Evolutionary conservation across 306 rosid genomes (phyloP).

Genomic region (Malus fusca): DNA sequence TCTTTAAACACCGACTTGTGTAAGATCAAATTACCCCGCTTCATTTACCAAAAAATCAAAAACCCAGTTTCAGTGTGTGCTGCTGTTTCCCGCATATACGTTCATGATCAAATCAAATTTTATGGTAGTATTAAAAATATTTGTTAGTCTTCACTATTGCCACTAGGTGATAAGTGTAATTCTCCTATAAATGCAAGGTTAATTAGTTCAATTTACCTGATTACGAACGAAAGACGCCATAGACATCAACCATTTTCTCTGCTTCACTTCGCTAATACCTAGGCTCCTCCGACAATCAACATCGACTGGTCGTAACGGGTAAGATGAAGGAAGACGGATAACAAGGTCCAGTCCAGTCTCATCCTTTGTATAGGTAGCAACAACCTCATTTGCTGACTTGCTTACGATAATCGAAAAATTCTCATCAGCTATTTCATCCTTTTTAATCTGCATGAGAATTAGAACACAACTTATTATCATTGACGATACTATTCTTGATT

Average conservation of each 20-base stretch:
- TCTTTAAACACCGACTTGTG: neutral
- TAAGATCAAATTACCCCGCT: neutral
- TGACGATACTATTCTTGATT: neutral
- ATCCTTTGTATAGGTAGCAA: constrained; percentile 95
- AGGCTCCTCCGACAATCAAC: constrained; percentile 88
- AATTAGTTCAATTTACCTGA: constrained; percentile 51
- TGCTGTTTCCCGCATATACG: neutral
- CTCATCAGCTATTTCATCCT: constrained; percentile 63
- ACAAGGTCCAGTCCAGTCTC: constrained; percentile 96
- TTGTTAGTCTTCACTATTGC: neutral
- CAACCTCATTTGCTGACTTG: constrained; percentile 91
- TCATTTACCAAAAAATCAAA: neutral
- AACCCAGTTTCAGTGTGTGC: neutral
- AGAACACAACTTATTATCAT: constrained; percentile 9
- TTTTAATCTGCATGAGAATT: constrained; percentile 70
- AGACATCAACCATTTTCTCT: constrained; percentile 93
- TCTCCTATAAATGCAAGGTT: neutral
- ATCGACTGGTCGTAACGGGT: constrained; percentile 82
- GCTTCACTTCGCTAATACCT: constrained; percentile 85
- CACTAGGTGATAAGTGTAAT: neutral
- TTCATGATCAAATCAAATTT: neutral
- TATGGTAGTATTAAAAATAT: neutral
- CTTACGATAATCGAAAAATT: constrained; percentile 83
- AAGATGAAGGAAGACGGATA: constrained; percentile 83
- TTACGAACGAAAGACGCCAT: constrained; percentile 86